phyloP scores from a whole-genome alignment of 768 basidiomycete genomes.

The Candolleomyces aberdarensis region DNA sequence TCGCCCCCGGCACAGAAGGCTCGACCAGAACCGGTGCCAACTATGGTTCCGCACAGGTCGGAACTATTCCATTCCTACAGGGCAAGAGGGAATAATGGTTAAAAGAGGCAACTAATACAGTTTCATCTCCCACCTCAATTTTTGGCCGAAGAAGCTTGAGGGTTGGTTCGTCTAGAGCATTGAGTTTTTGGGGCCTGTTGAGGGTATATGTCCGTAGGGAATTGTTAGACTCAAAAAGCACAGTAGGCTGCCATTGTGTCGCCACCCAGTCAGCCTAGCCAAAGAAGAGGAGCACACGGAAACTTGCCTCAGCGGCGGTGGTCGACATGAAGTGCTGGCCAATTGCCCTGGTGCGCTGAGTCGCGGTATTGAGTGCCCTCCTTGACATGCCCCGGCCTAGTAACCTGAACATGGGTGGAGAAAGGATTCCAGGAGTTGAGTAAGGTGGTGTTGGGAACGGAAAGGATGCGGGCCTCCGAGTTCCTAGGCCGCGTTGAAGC shows the following conservation, averaged over 20 bases:
- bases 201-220: constrained; percentile 68
- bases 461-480: too few relatives aligned
- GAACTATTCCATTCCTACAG: constrained; percentile 73
- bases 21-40: constrained; percentile 66
- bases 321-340: constrained; percentile 48
- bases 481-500: not conserved
- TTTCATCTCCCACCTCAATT: constrained; percentile 55
- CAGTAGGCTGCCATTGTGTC: constrained; percentile 35
- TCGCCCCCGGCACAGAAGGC: constrained; percentile 97
- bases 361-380: constrained; percentile 29
- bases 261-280: not conserved
- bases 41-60: constrained; percentile 66
- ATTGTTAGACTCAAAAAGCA: constrained; percentile 68
- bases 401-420: constrained; percentile 7
- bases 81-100: constrained; percentile 6
- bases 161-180: constrained; percentile 82
- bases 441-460: not conserved
- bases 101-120: constrained; percentile 3
- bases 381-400: constrained; percentile 40
- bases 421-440: not conserved
- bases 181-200: constrained; percentile 77
- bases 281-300: not conserved
- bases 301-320: constrained; percentile 36
- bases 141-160: constrained; percentile 65
- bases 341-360: constrained; percentile 42